These are phyloP conservation scores for Beverwykella pulmonaria DNA, from an alignment of 495 filamentous ascomycete genomes.

Conservation along the genomic window DNA sequence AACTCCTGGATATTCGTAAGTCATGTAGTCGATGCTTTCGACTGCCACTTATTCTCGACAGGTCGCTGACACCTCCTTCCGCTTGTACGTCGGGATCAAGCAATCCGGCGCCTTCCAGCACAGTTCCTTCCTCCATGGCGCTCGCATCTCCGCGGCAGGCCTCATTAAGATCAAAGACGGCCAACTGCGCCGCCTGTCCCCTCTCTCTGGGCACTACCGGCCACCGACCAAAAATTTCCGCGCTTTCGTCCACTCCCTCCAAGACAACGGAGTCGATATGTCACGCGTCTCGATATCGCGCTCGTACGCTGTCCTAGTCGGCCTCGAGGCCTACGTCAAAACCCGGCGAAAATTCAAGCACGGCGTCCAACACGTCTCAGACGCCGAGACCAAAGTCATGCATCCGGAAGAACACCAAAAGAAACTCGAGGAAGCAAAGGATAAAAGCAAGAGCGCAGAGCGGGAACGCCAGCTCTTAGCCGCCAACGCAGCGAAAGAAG, in stretches of 20 bases:
- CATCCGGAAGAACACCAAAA: slow-evolving; percentile 50
- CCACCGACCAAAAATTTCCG: slow-evolving; percentile 79
- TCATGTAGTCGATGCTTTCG: slow-evolving; percentile 2
- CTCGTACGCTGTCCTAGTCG: slow-evolving; percentile 78
- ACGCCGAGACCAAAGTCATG: slow-evolving; percentile 46
- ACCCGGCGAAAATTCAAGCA: slow-evolving; percentile 62
- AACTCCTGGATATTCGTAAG: slow-evolving; percentile 87
- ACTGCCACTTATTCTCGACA: slow-evolving; percentile 18
- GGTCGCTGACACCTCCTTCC: slow-evolving; percentile 78
- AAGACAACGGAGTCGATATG: slow-evolving; percentile 77
- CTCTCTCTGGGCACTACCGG: slow-evolving; percentile 80
- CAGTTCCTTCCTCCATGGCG: slow-evolving; percentile 81
- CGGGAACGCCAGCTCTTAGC: slow-evolving; percentile 51
- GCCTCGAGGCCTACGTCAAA: slow-evolving; percentile 75
- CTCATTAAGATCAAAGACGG: slow-evolving; percentile 84
- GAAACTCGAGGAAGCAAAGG: slow-evolving; percentile 49
- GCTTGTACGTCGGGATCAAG: slow-evolving; percentile 90
- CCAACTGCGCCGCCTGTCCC: slow-evolving; percentile 61
- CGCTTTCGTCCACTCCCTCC: slow-evolving; percentile 72
- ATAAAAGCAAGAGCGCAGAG: slow-evolving; percentile 56
- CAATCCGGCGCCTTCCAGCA: slow-evolving; percentile 88
- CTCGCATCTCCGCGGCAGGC: slow-evolving; percentile 78
- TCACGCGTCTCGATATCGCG: slow-evolving; percentile 73
- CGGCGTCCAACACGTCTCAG: slow-evolving; percentile 28
- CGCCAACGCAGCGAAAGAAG: slow-evolving; percentile 40